Percentiles rank a stretch among this genome's conserved stretches.
phyloP scores from a whole-genome alignment of 441 rosid genomes.

The Cnidoscolus chayamansa region DNA sequence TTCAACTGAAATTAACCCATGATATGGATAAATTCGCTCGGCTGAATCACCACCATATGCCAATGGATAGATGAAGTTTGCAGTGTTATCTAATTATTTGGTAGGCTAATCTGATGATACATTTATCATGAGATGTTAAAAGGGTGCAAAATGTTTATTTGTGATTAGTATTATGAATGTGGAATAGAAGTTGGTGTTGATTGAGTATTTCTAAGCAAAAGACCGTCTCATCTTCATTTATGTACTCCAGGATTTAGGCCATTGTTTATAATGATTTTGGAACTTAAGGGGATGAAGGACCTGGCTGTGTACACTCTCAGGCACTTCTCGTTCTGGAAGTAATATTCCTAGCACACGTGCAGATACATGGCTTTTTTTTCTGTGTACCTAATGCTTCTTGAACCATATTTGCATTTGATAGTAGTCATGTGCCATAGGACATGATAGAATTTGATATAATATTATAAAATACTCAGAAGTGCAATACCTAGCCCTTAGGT shows the following conservation, averaged over 20 bases:
- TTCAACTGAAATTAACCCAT: not conserved
- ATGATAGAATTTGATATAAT: not conserved
- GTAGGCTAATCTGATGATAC: not conserved
- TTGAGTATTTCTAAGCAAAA: not conserved
- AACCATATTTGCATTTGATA: constrained; percentile 9
- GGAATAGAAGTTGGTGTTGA: not conserved
- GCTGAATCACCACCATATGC: not conserved
- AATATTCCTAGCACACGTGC: no score
- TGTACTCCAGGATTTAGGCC: not conserved
- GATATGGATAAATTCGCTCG: not conserved
- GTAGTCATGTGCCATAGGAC: constrained; percentile 5
- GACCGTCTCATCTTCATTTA: not conserved
- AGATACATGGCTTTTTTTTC: no score
- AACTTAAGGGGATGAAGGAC: not conserved
- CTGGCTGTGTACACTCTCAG: no score
- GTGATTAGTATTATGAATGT: not conserved
- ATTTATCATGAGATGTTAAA: not conserved
- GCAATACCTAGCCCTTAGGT: constrained; percentile 1
- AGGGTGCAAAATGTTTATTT: not conserved
- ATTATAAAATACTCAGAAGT: not conserved
- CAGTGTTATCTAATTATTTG: not conserved
- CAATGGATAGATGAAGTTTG: not conserved
- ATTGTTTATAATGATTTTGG: not conserved
- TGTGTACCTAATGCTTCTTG: not conserved
- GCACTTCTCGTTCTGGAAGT: no score